Conservation (phyloP, 2,329 filamentous ascomycete genomes). For the Beauveria brongniartii region DNA sequence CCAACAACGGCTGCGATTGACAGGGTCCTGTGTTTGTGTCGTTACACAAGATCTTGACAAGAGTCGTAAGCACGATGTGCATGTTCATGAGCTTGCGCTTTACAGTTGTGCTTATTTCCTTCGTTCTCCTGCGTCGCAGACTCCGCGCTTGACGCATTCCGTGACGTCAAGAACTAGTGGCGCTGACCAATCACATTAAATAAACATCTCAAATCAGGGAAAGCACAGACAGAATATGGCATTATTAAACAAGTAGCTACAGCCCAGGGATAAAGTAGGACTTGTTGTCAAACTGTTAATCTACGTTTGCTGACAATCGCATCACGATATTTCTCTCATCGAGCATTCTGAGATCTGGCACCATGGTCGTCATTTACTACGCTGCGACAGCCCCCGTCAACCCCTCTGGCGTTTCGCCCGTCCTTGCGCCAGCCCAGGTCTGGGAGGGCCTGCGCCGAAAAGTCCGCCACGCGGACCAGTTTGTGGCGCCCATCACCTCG, state of each 20-base stretch:
- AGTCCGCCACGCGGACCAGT: slow-evolving; percentile 20
- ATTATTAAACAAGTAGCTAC: neutral
- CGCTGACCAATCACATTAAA: neutral
- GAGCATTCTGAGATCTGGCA: neutral
- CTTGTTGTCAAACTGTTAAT: neutral
- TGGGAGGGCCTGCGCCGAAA: slow-evolving; percentile 23
- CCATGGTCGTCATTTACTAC: slow-evolving; percentile 11
- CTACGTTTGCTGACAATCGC: no score
- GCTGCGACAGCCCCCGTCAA: slow-evolving; percentile 24
- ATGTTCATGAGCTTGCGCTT: neutral
- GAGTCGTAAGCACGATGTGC: neutral
- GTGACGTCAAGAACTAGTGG: neutral
- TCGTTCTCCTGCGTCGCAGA: neutral
- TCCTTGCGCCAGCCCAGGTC: slow-evolving; percentile 19
- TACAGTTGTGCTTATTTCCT: neutral
- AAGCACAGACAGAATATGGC: neutral
- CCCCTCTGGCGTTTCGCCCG: slow-evolving; percentile 16
- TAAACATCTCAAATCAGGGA: neutral
- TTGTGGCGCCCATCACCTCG: slow-evolving; percentile 19
- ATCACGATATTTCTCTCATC: neutral
- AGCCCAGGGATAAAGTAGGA: neutral
- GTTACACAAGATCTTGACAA: neutral
- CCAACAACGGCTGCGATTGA: neutral
- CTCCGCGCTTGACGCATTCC: neutral
- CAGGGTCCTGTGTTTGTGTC: neutral